Base-by-base conservation (phyloP, 2,329 filamentous ascomycete genomes). In the Septoria linicola region DNA sequence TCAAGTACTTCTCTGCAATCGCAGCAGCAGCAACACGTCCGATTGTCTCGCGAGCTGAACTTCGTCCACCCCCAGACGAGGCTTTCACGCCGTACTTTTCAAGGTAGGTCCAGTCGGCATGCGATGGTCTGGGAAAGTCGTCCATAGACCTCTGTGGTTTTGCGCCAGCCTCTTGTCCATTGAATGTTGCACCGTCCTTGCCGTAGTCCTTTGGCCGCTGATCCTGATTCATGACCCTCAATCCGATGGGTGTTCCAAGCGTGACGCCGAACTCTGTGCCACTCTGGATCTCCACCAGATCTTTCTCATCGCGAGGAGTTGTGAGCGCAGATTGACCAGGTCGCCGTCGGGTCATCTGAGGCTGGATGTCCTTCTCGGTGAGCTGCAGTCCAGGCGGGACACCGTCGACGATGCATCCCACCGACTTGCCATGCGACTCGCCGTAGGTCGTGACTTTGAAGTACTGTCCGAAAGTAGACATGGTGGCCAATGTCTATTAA, bases 81-180 rank as follows among this genome's bases (percentile, higher is more conserved):
- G 93, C 90, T 77, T 95, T 95, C 62, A 95, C 84, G 51, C 92
- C 92, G 71, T 99, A 99, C 76, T 97, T 97, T 72, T 96, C 88
- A 55, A 96, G 79, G 74, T 97, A 97, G 54, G 93, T 97, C 82
- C 87, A 96, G 73, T 97, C 92, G 54, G 93, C 92, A 73, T 97
- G 93, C 68, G 84, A 89, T 30, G 92, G 93, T 44, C 93, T 82
- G 3, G 93, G 93, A 79, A 87, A 97, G 57, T 84, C 75, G 72
- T 97, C 89, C 82, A 96, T 96, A 23, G 91, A 96, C 68, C 83
- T 81, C 19, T 30, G 27, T 11, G 44, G 34, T 10, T 48, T 48
- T 19, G 35, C 35, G 8, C 44, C 44, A 19, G 44, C 44, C 13
- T 16, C 23, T 23, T 48, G 44, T 17, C 44, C 44, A 41, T 48